Evolutionary conservation across 345 rosid genomes (phyloP).

Genomic region (Brassica incana): DNA sequence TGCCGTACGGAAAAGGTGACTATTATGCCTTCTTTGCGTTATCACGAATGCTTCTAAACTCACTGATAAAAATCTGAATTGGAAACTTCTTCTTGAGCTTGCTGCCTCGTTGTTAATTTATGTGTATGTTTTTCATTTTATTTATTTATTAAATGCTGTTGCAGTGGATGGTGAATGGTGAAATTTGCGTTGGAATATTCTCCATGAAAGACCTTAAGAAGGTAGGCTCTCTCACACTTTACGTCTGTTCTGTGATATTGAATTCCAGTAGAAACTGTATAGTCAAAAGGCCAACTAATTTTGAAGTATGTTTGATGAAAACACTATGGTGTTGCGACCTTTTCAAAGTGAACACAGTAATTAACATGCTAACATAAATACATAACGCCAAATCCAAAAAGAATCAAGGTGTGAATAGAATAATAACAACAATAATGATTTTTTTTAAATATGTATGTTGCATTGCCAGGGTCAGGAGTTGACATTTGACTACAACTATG

Average conservation of each 20-base stretch:
- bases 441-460: constrained; percentile 1
- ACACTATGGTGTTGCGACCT: neutral
- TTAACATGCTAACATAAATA: neutral
- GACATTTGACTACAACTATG: constrained; percentile 97
- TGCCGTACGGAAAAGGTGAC: constrained; percentile 98
- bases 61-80: constrained; percentile 1
- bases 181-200: constrained; percentile 94
- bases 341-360: neutral
- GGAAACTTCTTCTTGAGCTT: constrained; percentile 6
- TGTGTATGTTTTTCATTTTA: constrained; percentile 14
- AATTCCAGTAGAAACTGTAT: neutral
- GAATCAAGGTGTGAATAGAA: neutral
- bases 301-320: constrained; percentile 7
- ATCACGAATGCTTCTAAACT: constrained; percentile 5
- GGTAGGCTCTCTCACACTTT: constrained; percentile 49
- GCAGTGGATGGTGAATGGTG: constrained; percentile 99
- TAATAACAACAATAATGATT: neutral
- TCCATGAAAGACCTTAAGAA: constrained; percentile 80
- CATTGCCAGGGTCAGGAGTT: constrained; percentile 79
- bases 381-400: neutral
- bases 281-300: neutral
- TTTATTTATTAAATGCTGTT: constrained; percentile 24
- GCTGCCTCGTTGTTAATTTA: constrained; percentile 13
- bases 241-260: neutral
- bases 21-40: constrained; percentile 4